Percentiles rank a stretch among this genome's conserved stretches.
Evolutionary conservation across 1,284 basidiomycete species (phyloP).

Genomic region (Puccinia polysora): DNA sequence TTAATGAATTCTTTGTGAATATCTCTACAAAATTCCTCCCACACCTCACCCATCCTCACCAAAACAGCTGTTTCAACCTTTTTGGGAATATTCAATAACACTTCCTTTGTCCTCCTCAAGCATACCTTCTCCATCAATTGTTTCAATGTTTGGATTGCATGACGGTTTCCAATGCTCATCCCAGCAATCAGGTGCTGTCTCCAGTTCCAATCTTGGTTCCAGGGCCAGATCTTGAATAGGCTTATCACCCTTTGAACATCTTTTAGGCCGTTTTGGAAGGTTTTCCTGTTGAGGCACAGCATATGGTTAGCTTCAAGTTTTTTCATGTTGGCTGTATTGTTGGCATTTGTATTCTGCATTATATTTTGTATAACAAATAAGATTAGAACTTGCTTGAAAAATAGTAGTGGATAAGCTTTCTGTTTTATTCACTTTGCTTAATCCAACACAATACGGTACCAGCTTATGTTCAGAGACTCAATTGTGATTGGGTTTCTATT

Average conservation of each 20-base stretch:
- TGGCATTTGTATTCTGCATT: neutral
- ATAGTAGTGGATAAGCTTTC: too few relatives aligned
- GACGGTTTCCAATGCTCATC: neutral
- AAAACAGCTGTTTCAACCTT: neutral
- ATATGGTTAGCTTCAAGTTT: neutral
- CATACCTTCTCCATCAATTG: slow-evolving; percentile 1
- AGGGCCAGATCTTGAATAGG: neutral
- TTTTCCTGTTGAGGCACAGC: neutral
- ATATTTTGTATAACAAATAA: neutral
- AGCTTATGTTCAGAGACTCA: neutral
- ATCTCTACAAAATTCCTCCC: neutral
- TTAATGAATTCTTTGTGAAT: neutral
- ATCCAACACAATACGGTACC: neutral
- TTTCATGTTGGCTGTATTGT: neutral
- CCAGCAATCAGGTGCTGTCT: neutral
- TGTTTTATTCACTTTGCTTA: neutral
- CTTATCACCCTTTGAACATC: neutral
- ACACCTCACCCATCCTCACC: neutral
- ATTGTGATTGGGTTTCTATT: neutral
- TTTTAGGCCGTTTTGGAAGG: neutral
- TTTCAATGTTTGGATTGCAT: slow-evolving; percentile 1
- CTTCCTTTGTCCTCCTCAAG: slow-evolving; percentile 12
- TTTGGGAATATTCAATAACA: neutral
- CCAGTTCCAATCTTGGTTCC: neutral
- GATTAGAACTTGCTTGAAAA: neutral